These are phyloP conservation scores for Cutaneotrichosporon cavernicola DNA, from an alignment of 1,284 basidiomycete genomes.

Conservation along the genomic window DNA sequence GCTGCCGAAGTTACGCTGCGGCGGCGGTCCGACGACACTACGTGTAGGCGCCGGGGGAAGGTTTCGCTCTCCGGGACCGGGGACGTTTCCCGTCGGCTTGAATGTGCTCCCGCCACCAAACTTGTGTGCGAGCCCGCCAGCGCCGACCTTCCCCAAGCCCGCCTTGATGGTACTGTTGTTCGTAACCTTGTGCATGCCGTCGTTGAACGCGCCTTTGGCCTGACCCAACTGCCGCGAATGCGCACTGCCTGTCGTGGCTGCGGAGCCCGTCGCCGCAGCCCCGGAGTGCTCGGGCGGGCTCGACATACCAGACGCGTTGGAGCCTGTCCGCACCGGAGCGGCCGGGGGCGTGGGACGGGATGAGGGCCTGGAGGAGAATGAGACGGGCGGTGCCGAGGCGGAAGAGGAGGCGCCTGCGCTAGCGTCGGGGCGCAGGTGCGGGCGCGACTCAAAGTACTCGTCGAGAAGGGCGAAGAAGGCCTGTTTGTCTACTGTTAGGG, in stretches of 20 bases:
- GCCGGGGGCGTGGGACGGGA: slow-evolving; percentile 2
- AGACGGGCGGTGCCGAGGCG: background rate
- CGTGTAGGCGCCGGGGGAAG: slow-evolving; percentile 4
- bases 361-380: background rate
- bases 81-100: slow-evolving; percentile 5
- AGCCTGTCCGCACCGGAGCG: background rate
- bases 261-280: background rate
- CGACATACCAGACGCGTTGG: background rate
- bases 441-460: slow-evolving; percentile 50
- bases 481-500: slow-evolving; percentile 29
- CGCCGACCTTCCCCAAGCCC: slow-evolving; percentile 29
- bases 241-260: background rate
- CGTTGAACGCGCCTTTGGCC: slow-evolving; percentile 7
- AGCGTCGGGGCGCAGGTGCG: slow-evolving; percentile 31
- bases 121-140: slow-evolving; percentile 17
- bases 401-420: background rate
- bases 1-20: background rate
- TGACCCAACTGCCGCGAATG: background rate
- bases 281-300: background rate
- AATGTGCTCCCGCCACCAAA: background rate
- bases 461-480: slow-evolving; percentile 50
- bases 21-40: background rate
- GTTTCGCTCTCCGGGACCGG: background rate
- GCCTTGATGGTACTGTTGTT: slow-evolving; percentile 19
- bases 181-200: slow-evolving; percentile 20